Base-by-base conservation (phyloP, 2,329 filamentous ascomycete species). In the Colletotrichum godetiae region DNA sequence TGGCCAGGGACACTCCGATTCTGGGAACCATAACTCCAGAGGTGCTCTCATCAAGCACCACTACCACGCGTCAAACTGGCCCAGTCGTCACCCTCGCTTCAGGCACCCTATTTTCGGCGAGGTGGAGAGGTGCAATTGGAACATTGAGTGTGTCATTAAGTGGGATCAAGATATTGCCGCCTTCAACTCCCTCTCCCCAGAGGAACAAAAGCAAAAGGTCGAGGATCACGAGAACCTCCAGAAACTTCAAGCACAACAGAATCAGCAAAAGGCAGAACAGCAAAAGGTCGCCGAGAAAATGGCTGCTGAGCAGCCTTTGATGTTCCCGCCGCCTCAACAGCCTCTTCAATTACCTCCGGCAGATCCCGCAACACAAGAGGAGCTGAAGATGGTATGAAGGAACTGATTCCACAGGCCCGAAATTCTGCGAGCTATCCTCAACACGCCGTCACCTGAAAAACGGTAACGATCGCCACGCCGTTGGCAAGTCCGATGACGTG, bases 61-160 rank as follows among this genome's bases (percentile, higher is more conserved):
- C 80, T 94, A 93, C 78, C 92, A 94, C 80, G 92, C 92, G 0
- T 94, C 92, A 1, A 89, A 90, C 72, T 94, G 92, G 92, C 92
- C 92, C 2, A 88, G 87, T 65, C 85, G 85, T 3, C 92, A 94
- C 78, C 91, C 90, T 1, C 86, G 92, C 35, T 92, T 88, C 82
- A 91, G 85, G 59, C 92, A 94, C 79, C 91, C 92, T 1, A 89
- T 91, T 66, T 93, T 91, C 77, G 92, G 91, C 6, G 90, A 93
- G 80, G 92, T 94, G 0, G 92, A 94, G 79, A 85, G 87, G 75
- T 94, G 92, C 81, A 94, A 94, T 78, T 94, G 92, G 92, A 87
- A 91, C 56, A 80, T 84, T 5, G 88, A 90, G 5, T 94, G 92
- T 76, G 90, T 94, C 12, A 84, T 83, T 31, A 83, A 87, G 76